These are phyloP conservation scores for Acanthamoeba royreba DNA, from an alignment of 208 protist genomes.

Conservation along the genomic window DNA sequence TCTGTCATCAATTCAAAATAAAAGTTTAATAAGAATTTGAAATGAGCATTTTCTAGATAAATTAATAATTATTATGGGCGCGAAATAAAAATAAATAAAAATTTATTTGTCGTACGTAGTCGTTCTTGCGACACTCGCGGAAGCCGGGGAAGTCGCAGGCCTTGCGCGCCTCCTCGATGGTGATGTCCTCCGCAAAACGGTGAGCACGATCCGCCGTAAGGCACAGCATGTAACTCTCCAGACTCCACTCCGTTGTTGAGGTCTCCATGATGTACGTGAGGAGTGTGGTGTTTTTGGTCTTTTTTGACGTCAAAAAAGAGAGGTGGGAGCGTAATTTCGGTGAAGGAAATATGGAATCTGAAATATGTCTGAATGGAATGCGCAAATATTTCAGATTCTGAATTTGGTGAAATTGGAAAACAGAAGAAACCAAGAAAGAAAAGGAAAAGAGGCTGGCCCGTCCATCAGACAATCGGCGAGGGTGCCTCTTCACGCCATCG, in stretches of 20 bases:
- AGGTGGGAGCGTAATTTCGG: no score
- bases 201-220: not conserved
- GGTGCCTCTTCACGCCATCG: not conserved
- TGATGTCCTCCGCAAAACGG: not conserved
- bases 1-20: not conserved
- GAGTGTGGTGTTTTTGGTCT: no score
- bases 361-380: no score
- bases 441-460: no score
- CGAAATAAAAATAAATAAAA: not conserved
- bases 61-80: not conserved
- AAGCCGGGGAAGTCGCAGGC: conserved; percentile 25
- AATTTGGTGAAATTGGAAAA: no score
- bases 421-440: no score
- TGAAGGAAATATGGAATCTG: no score
- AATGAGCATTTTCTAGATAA: not conserved
- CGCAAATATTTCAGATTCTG: no score
- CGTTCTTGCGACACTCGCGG: not conserved
- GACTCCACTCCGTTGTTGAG: no score
- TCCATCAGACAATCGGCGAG: not conserved
- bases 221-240: not conserved
- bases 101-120: not conserved
- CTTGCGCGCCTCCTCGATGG: not conserved
- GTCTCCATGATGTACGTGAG: no score
- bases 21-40: not conserved
- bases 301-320: no score